Evolutionary conservation across 1,284 basidiomycete genomes (phyloP).

Genomic region (Tylopilus sp.): DNA sequence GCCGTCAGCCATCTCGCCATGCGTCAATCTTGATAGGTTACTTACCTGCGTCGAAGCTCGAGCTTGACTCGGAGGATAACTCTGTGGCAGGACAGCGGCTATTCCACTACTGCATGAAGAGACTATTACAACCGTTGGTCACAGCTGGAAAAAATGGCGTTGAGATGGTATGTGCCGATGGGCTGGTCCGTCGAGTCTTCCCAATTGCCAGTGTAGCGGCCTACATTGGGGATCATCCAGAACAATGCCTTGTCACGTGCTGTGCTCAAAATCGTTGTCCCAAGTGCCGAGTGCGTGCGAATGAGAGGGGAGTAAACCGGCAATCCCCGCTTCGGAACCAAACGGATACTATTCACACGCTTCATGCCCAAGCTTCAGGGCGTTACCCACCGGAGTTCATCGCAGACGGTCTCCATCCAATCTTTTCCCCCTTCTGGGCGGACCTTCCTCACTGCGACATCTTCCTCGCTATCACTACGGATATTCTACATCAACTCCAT

Average conservation of each 20-base stretch:
- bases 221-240: not conserved
- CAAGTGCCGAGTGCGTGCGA: not conserved
- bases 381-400: not conserved
- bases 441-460: not conserved
- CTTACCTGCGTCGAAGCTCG: slow-evolving; percentile 30
- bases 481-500: slow-evolving; percentile 2
- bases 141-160: not conserved
- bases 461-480: not conserved
- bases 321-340: not conserved
- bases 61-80: slow-evolving; percentile 4
- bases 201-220: not conserved
- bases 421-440: not conserved
- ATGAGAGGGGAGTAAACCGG: not conserved
- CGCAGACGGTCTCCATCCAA: not conserved
- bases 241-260: not conserved
- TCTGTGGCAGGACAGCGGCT: slow-evolving; percentile 17
- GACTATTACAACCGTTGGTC: slow-evolving; percentile 13
- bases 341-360: not conserved
- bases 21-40: slow-evolving; percentile 31
- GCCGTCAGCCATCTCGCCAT: slow-evolving; percentile 5
- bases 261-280: not conserved
- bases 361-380: not conserved
- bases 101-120: slow-evolving; percentile 40
- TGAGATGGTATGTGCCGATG: not conserved
- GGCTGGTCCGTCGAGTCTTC: not conserved